Evolutionary conservation across 1,284 basidiomycete species (phyloP).

Genomic region (Irpex sp.): DNA sequence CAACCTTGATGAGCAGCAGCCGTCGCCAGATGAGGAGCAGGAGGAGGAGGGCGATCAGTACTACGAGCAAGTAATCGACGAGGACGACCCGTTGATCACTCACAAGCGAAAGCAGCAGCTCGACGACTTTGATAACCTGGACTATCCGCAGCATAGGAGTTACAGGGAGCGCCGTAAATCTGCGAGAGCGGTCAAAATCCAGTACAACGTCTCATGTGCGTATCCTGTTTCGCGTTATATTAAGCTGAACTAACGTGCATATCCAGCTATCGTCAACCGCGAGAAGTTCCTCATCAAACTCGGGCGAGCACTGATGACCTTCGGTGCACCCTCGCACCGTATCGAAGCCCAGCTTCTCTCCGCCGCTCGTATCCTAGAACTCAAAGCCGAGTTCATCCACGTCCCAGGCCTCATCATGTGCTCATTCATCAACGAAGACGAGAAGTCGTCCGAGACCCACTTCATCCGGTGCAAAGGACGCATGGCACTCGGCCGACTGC

Average conservation of each 20-base stretch:
- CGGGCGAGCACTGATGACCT: conserved; percentile 60
- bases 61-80: conserved; percentile 20
- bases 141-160: conserved; percentile 52
- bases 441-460: conserved; percentile 75
- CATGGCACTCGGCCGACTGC: conserved; percentile 70
- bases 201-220: conserved; percentile 66
- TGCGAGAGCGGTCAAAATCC: conserved; percentile 54
- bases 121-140: conserved; percentile 54
- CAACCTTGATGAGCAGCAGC: not conserved
- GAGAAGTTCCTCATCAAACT: conserved; percentile 61
- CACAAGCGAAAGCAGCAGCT: conserved; percentile 29
- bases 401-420: conserved; percentile 79
- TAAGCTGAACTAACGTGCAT: conserved; percentile 15
- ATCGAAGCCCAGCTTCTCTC: conserved; percentile 66
- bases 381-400: conserved; percentile 79
- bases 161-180: conserved; percentile 61
- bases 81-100: conserved; percentile 26
- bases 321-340: conserved; percentile 68
- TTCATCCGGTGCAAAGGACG: conserved; percentile 74
- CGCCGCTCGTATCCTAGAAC: conserved; percentile 76
- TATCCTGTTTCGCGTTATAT: conserved; percentile 8
- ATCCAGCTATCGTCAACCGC: conserved; percentile 45
- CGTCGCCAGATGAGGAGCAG: not conserved
- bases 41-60: not conserved
- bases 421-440: conserved; percentile 75